Evolutionary conservation across 2,329 filamentous ascomycete species (phyloP).

Genomic region (Fusarium floridanum): DNA sequence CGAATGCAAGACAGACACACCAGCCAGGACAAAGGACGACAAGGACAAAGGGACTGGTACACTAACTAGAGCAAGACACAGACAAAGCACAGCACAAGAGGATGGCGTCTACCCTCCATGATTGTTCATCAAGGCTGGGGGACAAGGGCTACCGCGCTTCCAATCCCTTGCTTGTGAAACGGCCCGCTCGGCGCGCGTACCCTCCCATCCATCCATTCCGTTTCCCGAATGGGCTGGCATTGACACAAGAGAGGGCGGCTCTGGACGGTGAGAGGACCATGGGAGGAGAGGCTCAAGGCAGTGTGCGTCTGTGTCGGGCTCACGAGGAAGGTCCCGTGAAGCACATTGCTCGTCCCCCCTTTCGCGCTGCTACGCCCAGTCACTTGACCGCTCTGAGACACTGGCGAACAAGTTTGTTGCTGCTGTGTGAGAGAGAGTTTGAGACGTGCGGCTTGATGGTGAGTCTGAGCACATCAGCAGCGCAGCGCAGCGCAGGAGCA

Average conservation of each 20-base stretch:
- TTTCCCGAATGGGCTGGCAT: constrained; percentile 19
- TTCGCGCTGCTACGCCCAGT: constrained; percentile 18
- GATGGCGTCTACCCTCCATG: constrained; percentile 16
- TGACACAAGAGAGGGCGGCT: constrained; percentile 27
- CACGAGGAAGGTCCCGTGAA: constrained; percentile 37
- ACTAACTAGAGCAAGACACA: neutral
- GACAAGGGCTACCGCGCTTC: constrained; percentile 24
- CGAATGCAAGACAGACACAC: constrained; percentile 18
- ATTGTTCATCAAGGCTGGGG: constrained; percentile 19
- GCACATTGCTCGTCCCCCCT: constrained; percentile 21
- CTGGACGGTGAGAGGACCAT: constrained; percentile 25
- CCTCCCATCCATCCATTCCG: constrained; percentile 42
- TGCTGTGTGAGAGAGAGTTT: constrained; percentile 8
- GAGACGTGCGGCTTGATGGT: constrained; percentile 1
- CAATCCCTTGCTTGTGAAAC: constrained; percentile 43
- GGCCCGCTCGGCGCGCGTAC: constrained; percentile 46
- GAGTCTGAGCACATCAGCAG: constrained; percentile 23
- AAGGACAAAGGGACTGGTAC: neutral
- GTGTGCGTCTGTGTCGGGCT: constrained; percentile 33
- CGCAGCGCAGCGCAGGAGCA: neutral
- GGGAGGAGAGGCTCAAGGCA: neutral
- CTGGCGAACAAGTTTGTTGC: constrained; percentile 2
- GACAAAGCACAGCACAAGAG: neutral
- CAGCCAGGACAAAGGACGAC: neutral
- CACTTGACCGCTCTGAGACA: constrained; percentile 42